Evolutionary conservation across 2,329 filamentous ascomycete genomes (phyloP).

Genomic region (Epichloe hybrida): DNA sequence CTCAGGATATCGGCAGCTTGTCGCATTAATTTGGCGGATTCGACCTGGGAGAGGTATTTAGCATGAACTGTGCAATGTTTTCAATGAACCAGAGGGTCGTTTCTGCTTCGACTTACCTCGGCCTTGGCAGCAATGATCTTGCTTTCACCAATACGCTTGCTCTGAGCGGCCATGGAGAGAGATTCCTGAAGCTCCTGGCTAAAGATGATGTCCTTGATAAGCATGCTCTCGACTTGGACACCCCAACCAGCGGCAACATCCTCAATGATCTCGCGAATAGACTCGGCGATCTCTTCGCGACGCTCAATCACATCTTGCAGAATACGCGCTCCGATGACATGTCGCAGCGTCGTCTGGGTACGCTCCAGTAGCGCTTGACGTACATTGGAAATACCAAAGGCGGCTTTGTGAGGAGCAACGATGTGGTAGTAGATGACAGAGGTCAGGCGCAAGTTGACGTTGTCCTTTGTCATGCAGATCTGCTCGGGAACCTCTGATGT

Average conservation of each 20-base stretch:
- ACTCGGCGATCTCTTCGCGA: constrained; percentile 89
- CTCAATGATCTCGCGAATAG: constrained; percentile 93
- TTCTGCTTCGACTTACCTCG: constrained; percentile 36
- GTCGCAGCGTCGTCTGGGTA: constrained; percentile 92
- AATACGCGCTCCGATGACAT: constrained; percentile 89
- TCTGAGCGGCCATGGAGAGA: constrained; percentile 94
- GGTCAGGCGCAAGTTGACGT: constrained; percentile 84
- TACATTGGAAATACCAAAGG: constrained; percentile 91
- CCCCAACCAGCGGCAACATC: constrained; percentile 91
- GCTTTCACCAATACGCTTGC: constrained; percentile 94
- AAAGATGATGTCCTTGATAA: constrained; percentile 99
- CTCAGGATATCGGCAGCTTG: constrained; percentile 88
- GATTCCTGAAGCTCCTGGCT: constrained; percentile 89
- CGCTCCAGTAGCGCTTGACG: constrained; percentile 94
- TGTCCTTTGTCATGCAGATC: constrained; percentile 99
- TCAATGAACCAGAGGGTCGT: background rate
- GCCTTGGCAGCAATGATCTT: constrained; percentile 97
- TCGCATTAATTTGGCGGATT: constrained; percentile 85
- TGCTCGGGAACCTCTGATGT: constrained; percentile 94
- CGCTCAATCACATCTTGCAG: constrained; percentile 98
- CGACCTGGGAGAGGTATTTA: constrained; percentile 39
- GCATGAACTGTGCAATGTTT: background rate
- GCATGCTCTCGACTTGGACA: constrained; percentile 92
- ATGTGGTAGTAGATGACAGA: constrained; percentile 99
- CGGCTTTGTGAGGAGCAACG: constrained; percentile 85